Percentiles rank a stretch among this genome's conserved stretches.
Evolutionary conservation across 495 filamentous ascomycete genomes (phyloP).

Genomic region (Neurospora sp.): DNA sequence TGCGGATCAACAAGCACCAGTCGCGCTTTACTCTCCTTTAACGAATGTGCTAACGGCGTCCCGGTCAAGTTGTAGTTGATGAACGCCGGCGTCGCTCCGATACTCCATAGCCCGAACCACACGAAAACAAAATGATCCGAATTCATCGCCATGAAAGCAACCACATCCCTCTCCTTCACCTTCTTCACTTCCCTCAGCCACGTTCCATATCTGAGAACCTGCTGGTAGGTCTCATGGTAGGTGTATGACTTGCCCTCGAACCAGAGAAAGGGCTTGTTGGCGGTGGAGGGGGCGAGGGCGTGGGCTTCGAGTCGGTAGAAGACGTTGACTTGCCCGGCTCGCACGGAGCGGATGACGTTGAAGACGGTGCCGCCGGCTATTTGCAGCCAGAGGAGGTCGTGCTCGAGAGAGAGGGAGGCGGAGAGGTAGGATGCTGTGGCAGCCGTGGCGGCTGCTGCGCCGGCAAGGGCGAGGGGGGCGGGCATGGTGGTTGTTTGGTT

Average conservation of each 20-base stretch:
- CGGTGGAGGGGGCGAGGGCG: constrained; percentile 48
- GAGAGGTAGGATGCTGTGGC: constrained; percentile 71
- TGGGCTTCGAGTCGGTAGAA: constrained; percentile 73
- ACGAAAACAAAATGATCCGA: constrained; percentile 51
- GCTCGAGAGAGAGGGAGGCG: constrained; percentile 56
- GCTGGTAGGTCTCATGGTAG: constrained; percentile 66
- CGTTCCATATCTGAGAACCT: constrained; percentile 62
- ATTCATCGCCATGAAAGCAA: constrained; percentile 83
- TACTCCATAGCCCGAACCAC: constrained; percentile 35
- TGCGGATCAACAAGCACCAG: constrained; percentile 74
- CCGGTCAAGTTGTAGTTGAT: constrained; percentile 44
- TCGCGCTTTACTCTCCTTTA: constrained; percentile 72
- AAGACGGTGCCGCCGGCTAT: constrained; percentile 32
- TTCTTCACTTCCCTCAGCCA: constrained; percentile 63
- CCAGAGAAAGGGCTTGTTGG: constrained; percentile 52
- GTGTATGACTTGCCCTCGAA: constrained; percentile 68
- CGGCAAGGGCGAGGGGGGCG: constrained; percentile 38
- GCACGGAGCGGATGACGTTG: constrained; percentile 26
- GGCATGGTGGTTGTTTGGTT: not conserved
- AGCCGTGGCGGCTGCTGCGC: constrained; percentile 43
- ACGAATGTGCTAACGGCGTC: constrained; percentile 38
- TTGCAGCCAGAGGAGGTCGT: constrained; percentile 52
- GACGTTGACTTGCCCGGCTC: constrained; percentile 52
- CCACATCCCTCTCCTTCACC: constrained; percentile 64
- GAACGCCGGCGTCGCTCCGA: constrained; percentile 33